These are phyloP conservation scores for Daldinia bambusicola DNA, from an alignment of 495 filamentous ascomycete species.

Conservation along the genomic window DNA sequence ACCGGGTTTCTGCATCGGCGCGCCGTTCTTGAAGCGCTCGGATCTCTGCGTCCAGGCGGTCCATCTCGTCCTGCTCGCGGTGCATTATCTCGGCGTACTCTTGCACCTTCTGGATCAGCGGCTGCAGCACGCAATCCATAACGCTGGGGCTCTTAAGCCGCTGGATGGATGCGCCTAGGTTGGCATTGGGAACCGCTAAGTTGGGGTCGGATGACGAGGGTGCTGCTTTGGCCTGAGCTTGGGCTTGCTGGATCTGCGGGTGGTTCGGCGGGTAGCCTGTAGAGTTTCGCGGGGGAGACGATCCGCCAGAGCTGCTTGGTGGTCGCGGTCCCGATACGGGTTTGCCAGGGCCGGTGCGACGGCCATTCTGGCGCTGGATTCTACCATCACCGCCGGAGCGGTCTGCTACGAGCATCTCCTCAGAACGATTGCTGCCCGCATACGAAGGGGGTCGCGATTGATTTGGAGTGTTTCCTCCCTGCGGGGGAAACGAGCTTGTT, in stretches of 20 bases:
- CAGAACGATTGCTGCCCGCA: constrained; percentile 47
- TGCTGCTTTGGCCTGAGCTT: constrained; percentile 33
- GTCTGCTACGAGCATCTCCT: constrained; percentile 46
- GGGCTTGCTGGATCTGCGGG: constrained; percentile 38
- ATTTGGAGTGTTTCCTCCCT: constrained; percentile 30
- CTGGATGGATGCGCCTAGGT: constrained; percentile 36
- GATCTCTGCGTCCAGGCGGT: constrained; percentile 44
- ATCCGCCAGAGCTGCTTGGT: constrained; percentile 42
- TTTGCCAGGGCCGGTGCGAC: constrained; percentile 34
- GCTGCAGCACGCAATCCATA: constrained; percentile 47
- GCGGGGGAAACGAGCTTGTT: constrained; percentile 40
- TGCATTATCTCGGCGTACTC: constrained; percentile 46
- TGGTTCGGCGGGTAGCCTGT: constrained; percentile 26
- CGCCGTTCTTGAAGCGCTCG: constrained; percentile 44
- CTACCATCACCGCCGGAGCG: constrained; percentile 22
- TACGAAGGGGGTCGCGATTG: constrained; percentile 43
- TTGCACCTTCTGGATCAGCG: constrained; percentile 46
- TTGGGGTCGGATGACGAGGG: constrained; percentile 31
- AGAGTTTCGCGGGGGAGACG: constrained; percentile 39
- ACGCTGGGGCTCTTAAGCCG: constrained; percentile 49
- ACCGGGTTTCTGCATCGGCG: constrained; percentile 43
- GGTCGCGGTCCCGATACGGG: constrained; percentile 33
- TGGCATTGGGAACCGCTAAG: constrained; percentile 14
- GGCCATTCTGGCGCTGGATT: constrained; percentile 44
- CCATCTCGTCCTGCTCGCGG: constrained; percentile 47